Conservation (phyloP, 1,284 basidiomycete genomes). For the Rhizoctonia solani region DNA sequence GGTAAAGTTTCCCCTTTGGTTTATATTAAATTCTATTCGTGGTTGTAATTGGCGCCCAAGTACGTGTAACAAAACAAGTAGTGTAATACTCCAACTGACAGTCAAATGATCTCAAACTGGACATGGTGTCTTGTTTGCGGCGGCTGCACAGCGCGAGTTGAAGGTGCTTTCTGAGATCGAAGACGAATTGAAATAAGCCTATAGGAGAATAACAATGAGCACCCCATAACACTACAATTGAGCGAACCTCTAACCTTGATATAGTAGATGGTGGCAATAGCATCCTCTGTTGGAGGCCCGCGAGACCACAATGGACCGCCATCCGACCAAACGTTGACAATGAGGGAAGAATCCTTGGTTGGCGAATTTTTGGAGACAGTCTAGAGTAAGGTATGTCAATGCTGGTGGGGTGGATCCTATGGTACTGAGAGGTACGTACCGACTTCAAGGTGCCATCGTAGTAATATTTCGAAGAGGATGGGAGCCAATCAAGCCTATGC, state of each 20-base stretch:
- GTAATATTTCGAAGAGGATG: conserved; percentile 34
- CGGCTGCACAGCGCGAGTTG: conserved; percentile 35
- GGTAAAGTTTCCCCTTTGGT: too few relatives aligned
- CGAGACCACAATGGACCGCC: conserved; percentile 28
- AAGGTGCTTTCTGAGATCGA: conserved; percentile 20
- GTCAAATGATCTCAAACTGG: conserved; percentile 24
- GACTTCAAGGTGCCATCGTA: conserved; percentile 35
- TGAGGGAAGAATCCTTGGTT: conserved; percentile 6
- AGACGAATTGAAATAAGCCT: conserved; percentile 39
- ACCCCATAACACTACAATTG: background rate
- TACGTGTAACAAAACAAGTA: too few relatives aligned
- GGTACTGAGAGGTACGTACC: background rate
- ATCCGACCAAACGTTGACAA: conserved; percentile 35
- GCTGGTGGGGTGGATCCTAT: background rate
- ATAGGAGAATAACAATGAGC: background rate
- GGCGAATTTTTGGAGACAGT: conserved; percentile 39
- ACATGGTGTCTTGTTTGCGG: conserved; percentile 34
- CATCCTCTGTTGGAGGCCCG: conserved; percentile 39
- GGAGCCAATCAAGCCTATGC: conserved; percentile 40
- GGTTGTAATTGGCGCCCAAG: too few relatives aligned
- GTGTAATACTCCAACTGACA: too few relatives aligned
- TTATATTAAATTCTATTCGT: too few relatives aligned
- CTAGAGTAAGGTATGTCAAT: conserved; percentile 2
- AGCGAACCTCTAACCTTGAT: conserved; percentile 34
- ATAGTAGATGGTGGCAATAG: conserved; percentile 39